A percentile compares a stretch with the other conserved stretches of the same genome.
phyloP scores from a whole-genome alignment of 2,329 filamentous ascomycete species.

The Alternaria ventricosa region DNA sequence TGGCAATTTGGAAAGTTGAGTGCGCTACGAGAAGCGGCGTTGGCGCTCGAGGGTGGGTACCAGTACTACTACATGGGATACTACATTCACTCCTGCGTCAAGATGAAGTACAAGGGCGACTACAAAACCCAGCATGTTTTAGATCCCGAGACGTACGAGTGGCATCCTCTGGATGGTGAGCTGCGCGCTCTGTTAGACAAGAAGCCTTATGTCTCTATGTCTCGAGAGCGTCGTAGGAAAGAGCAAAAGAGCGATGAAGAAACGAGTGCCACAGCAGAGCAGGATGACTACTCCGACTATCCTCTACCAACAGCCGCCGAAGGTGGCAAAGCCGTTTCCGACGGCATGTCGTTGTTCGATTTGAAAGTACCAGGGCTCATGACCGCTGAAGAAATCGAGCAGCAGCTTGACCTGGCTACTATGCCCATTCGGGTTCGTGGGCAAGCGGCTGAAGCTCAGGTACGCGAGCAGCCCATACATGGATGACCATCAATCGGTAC shows the following conservation, averaged over 20 bases:
- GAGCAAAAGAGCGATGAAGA: slow-evolving; percentile 5
- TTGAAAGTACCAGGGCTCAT: slow-evolving; percentile 73
- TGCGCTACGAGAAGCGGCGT: slow-evolving; percentile 73
- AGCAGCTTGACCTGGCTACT: slow-evolving; percentile 62
- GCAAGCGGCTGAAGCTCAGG: slow-evolving; percentile 40
- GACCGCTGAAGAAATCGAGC: slow-evolving; percentile 59
- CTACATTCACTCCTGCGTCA: slow-evolving; percentile 80
- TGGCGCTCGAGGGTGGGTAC: slow-evolving; percentile 73
- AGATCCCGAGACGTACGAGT: slow-evolving; percentile 69
- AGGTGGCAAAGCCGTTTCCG: slow-evolving; percentile 43
- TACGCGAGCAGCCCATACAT: slow-evolving; percentile 22
- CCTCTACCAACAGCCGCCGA: slow-evolving; percentile 35
- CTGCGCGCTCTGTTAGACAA: slow-evolving; percentile 61
- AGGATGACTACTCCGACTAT: slow-evolving; percentile 29
- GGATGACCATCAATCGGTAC: slow-evolving; percentile 16
- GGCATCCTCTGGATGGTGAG: slow-evolving; percentile 65
- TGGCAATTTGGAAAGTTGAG: slow-evolving; percentile 77
- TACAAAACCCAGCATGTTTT: slow-evolving; percentile 77
- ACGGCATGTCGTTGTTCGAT: slow-evolving; percentile 60
- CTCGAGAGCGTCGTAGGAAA: slow-evolving; percentile 39
- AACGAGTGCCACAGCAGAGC: slow-evolving; percentile 1
- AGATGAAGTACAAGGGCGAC: slow-evolving; percentile 87
- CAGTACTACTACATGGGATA: slow-evolving; percentile 83
- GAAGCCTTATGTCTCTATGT: slow-evolving; percentile 61
- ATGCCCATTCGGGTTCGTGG: slow-evolving; percentile 61